Evolutionary conservation across 352 stramenopile genomes (phyloP), one percentile per base, ranked within the genome.

Genomic region (Phytophthora quininea): DNA sequence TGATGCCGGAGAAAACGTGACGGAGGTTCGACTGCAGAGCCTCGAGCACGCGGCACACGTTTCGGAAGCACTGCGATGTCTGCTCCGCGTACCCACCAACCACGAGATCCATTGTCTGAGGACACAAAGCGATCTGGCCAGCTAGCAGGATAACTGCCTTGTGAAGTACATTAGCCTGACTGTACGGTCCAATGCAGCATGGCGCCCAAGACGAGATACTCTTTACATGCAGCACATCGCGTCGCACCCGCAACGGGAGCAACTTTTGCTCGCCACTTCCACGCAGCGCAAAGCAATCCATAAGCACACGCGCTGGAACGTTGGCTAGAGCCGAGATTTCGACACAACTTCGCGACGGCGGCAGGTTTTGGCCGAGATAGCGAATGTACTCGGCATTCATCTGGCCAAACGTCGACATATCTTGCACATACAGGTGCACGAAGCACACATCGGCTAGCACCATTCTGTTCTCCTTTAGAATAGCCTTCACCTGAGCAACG

Each of bases 181-280:
- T 98, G 80, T 99, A 99, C 3, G 98, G 98, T 2, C 98, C 98
- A 63, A 99, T 99, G 82, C 97, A 99, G 38, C 98, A 93, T 0
- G 98, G 98, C 4, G 97, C 98, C 97, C 97, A 99, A 24, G 88
- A 71, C 3, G 93, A 99, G 51, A 99, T 90, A 59, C 97, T 99
- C 73, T 98, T 93, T 14, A 99, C 93, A 57, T 99, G 96, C 24
- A 99, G 75, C 50, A 98, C 95, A 55, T 98, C 82, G 32, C 87
- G 82, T 37, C 78, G 71, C 35, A 90, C 72, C 27, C 83, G 81
- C 30, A 82, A 54, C n/a, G 75, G 67, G n/a, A 80, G 71, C 49
- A 87, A 50, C 62, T 92, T 93, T 68, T 82, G 75, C 32, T 64
- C 58, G 1, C 86, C 87, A 64, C 84, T 91, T 3, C 88, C 86